These are phyloP conservation scores for Aureobasidium subglaciale DNA, from an alignment of 2,329 filamentous ascomycete species.

Conservation along the genomic window DNA sequence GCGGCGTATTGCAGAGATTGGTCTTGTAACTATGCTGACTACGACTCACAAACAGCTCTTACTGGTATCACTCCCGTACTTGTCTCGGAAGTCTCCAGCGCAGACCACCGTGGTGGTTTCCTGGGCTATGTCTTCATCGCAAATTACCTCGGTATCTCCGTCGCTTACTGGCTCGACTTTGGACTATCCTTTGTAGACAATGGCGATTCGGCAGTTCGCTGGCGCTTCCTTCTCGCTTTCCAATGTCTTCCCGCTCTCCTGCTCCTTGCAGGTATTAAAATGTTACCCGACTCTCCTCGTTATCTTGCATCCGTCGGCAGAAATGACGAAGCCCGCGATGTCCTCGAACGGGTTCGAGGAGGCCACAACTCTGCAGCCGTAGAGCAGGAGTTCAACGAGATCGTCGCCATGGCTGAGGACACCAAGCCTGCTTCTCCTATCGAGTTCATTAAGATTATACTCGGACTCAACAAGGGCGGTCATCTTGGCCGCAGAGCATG, in stretches of 20 bases:
- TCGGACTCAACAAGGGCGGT: constrained; percentile 27
- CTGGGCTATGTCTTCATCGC: constrained; percentile 47
- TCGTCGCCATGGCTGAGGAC: constrained; percentile 27
- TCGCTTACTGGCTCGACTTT: constrained; percentile 35
- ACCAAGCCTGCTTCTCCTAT: constrained; percentile 31
- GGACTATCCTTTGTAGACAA: constrained; percentile 27
- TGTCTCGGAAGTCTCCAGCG: constrained; percentile 43
- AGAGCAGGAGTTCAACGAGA: constrained; percentile 29
- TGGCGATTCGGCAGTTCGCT: constrained; percentile 22
- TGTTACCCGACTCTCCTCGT: constrained; percentile 42
- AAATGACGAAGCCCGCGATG: constrained; percentile 27
- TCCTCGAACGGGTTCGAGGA: constrained; percentile 26
- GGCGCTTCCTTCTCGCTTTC: constrained; percentile 29
- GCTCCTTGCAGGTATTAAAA: constrained; percentile 32
- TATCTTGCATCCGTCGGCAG: constrained; percentile 25
- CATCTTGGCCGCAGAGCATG: constrained; percentile 36
- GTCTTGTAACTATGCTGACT: too few species aligned
- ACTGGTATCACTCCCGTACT: constrained; percentile 45
- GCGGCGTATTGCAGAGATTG: too few species aligned
- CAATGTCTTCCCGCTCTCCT: constrained; percentile 38
- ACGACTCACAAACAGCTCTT: constrained; percentile 25
- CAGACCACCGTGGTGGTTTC: constrained; percentile 40
- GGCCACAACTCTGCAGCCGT: constrained; percentile 24
- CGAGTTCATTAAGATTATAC: constrained; percentile 33
- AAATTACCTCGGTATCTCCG: constrained; percentile 40